A percentile compares a stretch with the other conserved stretches of the same genome.
phyloP scores from a whole-genome alignment of 495 filamentous ascomycete species.

The Aspergillus haitiensis region DNA sequence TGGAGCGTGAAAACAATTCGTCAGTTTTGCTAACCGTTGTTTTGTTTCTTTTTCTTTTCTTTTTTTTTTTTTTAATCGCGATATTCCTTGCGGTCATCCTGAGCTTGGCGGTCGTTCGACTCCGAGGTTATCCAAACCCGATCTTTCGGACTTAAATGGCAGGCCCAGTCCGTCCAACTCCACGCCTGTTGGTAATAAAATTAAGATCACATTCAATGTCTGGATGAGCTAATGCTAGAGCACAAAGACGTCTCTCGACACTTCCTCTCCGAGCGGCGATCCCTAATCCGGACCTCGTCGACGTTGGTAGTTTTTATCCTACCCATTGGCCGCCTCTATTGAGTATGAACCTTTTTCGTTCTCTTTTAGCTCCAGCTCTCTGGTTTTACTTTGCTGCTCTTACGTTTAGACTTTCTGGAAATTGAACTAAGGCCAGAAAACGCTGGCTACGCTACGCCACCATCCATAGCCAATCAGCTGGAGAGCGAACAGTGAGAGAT shows the following conservation, averaged over 20 bases:
- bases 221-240: neutral
- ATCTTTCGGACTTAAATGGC: neutral
- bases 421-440: neutral
- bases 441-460: neutral
- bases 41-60: no score
- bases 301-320: constrained; percentile 5
- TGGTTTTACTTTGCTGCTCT: neutral
- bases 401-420: neutral
- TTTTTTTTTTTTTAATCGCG: neutral
- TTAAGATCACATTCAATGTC: neutral
- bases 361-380: neutral
- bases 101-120: constrained; percentile 1
- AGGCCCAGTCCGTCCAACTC: neutral
- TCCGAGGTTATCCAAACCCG: constrained; percentile 7
- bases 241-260: neutral
- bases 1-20: neutral
- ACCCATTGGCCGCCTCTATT: neutral
- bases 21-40: no score
- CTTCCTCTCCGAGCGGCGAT: neutral
- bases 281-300: neutral
- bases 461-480: neutral
- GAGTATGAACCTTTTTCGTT: neutral
- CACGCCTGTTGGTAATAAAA: neutral
- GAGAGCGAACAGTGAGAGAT: neutral
- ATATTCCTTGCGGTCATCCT: neutral